Evolutionary conservation across 2,329 filamentous ascomycete species (phyloP), one percentile per base, ranked within the genome.

Genomic region (Aureobasidium sp.): DNA sequence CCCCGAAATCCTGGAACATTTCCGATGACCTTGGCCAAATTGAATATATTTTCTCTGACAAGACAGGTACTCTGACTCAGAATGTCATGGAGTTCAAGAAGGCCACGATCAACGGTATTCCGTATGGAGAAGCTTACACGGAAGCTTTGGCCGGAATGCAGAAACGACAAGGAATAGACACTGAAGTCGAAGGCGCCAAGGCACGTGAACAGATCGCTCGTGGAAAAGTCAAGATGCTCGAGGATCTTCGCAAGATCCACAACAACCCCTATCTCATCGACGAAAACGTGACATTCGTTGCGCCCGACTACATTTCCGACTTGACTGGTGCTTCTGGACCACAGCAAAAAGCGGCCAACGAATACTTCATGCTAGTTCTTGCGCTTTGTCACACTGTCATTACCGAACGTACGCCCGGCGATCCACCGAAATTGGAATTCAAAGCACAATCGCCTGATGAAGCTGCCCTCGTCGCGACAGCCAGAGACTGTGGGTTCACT

Each of bases 1-100:
- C 95, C 10, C 93, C 94, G 4, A 97, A 97, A 66, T 90, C 90
- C 0, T 98, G 93, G 93, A 98, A 97, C 66, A 97, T 98, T 47
- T 97, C 91, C 1, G 93, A 98, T 65, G 94, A 98, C 63, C 78
- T 98, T 41, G 93, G 93, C 11, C 93, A 98, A 71, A 95, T 98
- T 58, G 93, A 97, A 70, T 98, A 97, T 74, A 95, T 98, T 60
- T 98, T 98, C 70, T 96, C 88, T 0, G 88, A 95, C 75, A 95
- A 95, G 71, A 95, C 88, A 0, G 88, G 88, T 55, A 95, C 88
- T 2, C 72, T 95, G 59, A 95, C 88, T 0, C 88, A 94, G 64
- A 95, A 95, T 66, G 86, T 94, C 50, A 95, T 95, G 93, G 94
- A 98, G 68, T 98, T 97, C 80, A 98, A 97, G 70, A 98, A 98